These are phyloP conservation scores for Nemophila menziesii DNA, from an alignment of 257 asterid species.

Conservation along the genomic window DNA sequence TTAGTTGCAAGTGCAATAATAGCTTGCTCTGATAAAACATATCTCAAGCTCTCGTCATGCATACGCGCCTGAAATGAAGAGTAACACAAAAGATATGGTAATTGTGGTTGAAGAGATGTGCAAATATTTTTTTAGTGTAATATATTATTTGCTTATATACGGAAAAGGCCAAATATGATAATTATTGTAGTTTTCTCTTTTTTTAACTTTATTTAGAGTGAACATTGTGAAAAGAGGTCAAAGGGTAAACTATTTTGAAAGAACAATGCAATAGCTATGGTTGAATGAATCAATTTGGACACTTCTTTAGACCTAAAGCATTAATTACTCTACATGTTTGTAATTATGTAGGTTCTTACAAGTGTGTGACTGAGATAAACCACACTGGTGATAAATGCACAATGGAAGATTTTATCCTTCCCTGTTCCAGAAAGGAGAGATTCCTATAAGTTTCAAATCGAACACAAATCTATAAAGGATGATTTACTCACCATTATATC, in stretches of 20 bases:
- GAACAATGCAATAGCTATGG: too few species aligned
- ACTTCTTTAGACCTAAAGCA: too few species aligned
- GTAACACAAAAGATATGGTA: too few species aligned
- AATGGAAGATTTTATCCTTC: neutral
- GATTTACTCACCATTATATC: constrained; percentile 71
- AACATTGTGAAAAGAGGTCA: too few species aligned
- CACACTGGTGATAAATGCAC: neutral
- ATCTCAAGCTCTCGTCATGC: constrained; percentile 92
- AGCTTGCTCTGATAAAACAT: constrained; percentile 75
- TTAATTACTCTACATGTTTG: too few species aligned
- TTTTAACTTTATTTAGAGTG: too few species aligned
- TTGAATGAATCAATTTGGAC: too few species aligned
- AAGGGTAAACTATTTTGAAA: too few species aligned
- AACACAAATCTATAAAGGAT: neutral
- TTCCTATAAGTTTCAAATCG: too few species aligned
- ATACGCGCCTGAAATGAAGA: constrained; percentile 68
- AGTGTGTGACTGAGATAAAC: neutral
- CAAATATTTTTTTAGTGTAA: neutral
- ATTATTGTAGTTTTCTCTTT: too few species aligned
- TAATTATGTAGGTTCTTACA: too few species aligned
- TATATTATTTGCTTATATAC: neutral
- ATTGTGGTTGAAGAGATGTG: neutral
- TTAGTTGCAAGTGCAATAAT: constrained; percentile 54
- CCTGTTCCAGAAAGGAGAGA: neutral
- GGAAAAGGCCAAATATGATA: too few species aligned